Evolutionary conservation across 2,329 filamentous ascomycete species (phyloP).

Genomic region (Pleomassaria siparia): DNA sequence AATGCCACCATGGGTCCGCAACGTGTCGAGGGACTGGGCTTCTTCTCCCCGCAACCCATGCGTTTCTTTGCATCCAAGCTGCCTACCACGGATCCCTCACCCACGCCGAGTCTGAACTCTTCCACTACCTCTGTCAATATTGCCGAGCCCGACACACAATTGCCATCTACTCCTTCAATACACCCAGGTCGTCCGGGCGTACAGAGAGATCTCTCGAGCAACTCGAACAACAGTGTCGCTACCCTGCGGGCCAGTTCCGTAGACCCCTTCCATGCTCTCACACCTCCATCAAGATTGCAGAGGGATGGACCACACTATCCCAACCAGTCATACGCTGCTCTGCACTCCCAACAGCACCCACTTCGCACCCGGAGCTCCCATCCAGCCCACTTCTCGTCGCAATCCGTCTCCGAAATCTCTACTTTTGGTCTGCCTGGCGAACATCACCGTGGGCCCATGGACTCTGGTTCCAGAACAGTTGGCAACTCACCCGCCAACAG

Average conservation of each 20-base stretch:
- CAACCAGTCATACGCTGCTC: constrained; percentile 53
- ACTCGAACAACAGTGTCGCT: constrained; percentile 46
- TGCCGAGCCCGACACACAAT: neutral
- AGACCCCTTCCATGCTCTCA: constrained; percentile 23
- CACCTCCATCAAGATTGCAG: constrained; percentile 17
- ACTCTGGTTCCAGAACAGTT: constrained; percentile 45
- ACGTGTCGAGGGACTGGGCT: constrained; percentile 31
- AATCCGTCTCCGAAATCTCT: constrained; percentile 44
- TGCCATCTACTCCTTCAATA: constrained; percentile 10
- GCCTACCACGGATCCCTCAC: constrained; percentile 35
- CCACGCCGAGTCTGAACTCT: constrained; percentile 29
- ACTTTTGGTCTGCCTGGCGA: constrained; percentile 42
- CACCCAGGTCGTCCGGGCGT: constrained; percentile 40
- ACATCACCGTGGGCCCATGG: constrained; percentile 35
- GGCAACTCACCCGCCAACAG: constrained; percentile 51
- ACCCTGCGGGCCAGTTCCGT: constrained; percentile 42
- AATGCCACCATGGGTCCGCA: constrained; percentile 22
- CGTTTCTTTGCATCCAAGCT: constrained; percentile 36
- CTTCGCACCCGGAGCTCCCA: constrained; percentile 47
- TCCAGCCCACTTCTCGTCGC: constrained; percentile 42
- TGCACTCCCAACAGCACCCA: constrained; percentile 51
- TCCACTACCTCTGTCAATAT: constrained; percentile 26
- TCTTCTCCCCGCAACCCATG: constrained; percentile 44
- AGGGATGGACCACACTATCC: constrained; percentile 47
- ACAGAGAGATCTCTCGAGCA: constrained; percentile 45